Percentiles rank a stretch among this genome's conserved stretches.
Evolutionary conservation across 257 asterid genomes (phyloP).

Genomic region (Fraxinus cuspidata): DNA sequence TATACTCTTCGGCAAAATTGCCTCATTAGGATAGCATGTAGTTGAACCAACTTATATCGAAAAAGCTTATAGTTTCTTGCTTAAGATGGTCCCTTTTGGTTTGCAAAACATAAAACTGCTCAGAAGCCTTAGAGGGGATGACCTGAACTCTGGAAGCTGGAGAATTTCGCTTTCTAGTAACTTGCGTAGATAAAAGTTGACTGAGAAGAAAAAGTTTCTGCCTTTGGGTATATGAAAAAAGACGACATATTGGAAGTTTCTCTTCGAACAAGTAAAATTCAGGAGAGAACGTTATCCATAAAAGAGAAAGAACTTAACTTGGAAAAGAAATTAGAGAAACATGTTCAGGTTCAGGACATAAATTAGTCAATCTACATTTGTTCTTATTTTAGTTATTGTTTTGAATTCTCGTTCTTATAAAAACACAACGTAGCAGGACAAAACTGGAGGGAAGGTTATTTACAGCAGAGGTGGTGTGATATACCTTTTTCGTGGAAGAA

Average conservation of each 20-base stretch:
- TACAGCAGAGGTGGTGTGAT: slow-evolving; percentile 69
- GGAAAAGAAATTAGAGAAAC: background rate
- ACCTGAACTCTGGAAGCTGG: background rate
- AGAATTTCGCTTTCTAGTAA: background rate
- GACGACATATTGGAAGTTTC: background rate
- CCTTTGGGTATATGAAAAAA: background rate
- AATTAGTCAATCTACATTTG: background rate
- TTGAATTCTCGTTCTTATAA: slow-evolving; percentile 19
- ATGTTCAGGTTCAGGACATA: background rate
- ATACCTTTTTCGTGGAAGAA: slow-evolving; percentile 89
- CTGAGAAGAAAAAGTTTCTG: background rate
- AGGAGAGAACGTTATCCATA: background rate
- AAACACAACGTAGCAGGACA: slow-evolving; percentile 53
- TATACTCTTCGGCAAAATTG: background rate
- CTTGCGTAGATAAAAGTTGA: background rate
- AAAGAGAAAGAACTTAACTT: background rate
- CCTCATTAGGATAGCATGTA: slow-evolving; percentile 3
- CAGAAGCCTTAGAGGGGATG: background rate
- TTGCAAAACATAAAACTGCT: background rate
- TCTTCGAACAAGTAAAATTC: background rate
- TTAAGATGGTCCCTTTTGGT: background rate
- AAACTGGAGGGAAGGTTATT: slow-evolving; percentile 86
- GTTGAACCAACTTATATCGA: background rate
- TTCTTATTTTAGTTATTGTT: slow-evolving; percentile 15
- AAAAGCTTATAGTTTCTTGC: background rate